These are phyloP conservation scores for Aspergillus thermomutatus DNA, from an alignment of 2,329 filamentous ascomycete species.

Conservation along the genomic window DNA sequence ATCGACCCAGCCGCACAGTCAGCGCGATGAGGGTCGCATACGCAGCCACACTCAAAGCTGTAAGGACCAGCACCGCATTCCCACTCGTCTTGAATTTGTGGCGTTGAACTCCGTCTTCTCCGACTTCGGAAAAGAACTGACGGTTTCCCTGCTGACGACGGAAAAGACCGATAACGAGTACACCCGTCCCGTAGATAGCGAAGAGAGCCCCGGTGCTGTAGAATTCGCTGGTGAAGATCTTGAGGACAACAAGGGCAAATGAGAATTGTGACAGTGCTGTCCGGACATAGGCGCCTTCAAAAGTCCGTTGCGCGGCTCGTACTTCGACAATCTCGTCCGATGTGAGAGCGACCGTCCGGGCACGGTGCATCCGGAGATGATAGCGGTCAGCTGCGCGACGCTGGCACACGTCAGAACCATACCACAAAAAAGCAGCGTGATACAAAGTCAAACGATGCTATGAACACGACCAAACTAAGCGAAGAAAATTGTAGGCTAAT, in stretches of 20 bases:
- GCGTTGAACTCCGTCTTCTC: constrained; percentile 58
- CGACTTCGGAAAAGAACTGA: constrained; percentile 72
- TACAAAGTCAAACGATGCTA: background rate
- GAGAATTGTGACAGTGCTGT: constrained; percentile 94
- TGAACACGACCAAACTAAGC: background rate
- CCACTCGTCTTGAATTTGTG: constrained; percentile 64
- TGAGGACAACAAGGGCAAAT: constrained; percentile 89
- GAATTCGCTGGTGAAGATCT: constrained; percentile 96
- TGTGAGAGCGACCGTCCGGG: constrained; percentile 77
- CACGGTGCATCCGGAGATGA: constrained; percentile 76
- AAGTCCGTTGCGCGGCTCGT: constrained; percentile 90
- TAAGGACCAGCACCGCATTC: constrained; percentile 62
- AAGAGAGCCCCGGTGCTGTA: constrained; percentile 96
- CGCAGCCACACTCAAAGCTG: constrained; percentile 59
- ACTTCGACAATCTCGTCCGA: constrained; percentile 87
- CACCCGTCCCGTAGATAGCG: constrained; percentile 81
- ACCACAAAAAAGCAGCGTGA: background rate
- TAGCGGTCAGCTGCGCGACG: constrained; percentile 70
- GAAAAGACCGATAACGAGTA: constrained; percentile 79
- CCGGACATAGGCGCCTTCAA: constrained; percentile 94
- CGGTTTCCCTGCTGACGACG: constrained; percentile 86
- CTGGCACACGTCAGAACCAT: constrained; percentile 34
- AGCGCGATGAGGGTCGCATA: constrained; percentile 60
- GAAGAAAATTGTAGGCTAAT: background rate
- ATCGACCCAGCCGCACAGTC: constrained; percentile 48